Evolutionary conservation across 306 rosid species (phyloP).

Genomic region (Fragaria nilgerrensis): DNA sequence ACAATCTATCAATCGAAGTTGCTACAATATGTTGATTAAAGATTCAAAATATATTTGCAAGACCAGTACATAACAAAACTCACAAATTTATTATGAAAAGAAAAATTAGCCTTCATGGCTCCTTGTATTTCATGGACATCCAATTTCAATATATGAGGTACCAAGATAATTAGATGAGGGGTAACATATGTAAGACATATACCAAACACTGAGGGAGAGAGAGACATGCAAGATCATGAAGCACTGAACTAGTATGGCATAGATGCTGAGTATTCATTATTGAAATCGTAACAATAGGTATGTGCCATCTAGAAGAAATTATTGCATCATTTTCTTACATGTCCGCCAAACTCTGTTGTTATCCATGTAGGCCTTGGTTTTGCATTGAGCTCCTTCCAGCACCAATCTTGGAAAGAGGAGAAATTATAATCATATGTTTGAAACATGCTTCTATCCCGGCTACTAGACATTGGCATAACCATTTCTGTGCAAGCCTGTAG

Average conservation of each 20-base stretch:
- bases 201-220: neutral
- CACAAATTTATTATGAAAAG: neutral
- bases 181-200: neutral
- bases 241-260: neutral
- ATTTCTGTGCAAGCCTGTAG: conserved; percentile 84
- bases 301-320: neutral
- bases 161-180: neutral
- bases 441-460: conserved; percentile 63
- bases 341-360: conserved; percentile 77
- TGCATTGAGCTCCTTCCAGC: conserved; percentile 44
- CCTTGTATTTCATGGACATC: neutral
- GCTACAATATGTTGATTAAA: neutral
- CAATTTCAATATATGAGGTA: neutral
- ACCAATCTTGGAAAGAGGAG: conserved; percentile 51
- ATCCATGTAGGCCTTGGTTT: conserved; percentile 73
- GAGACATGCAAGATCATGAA: neutral
- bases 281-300: neutral
- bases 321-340: conserved; percentile 44
- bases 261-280: neutral
- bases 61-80: neutral
- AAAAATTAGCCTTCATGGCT: neutral
- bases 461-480: conserved; percentile 87
- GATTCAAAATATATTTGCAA: neutral
- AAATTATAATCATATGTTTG: conserved; percentile 49
- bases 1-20: neutral